Evolutionary conservation across 345 rosid genomes (phyloP), one percentile per base, ranked within the genome.

Genomic region (Jatropha curcas): DNA sequence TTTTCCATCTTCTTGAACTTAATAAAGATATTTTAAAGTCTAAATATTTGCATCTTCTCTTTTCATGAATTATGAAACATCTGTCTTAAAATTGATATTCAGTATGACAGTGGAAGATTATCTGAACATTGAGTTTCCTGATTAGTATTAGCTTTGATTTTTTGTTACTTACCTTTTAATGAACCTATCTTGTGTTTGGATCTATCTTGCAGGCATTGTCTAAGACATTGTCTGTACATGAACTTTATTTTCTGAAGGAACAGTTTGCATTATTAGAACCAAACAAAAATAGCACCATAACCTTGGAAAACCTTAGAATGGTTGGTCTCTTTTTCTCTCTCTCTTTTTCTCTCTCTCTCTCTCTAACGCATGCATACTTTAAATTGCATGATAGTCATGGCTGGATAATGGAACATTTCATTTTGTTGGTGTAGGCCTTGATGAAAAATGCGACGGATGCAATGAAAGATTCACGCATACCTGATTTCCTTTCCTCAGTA

Each of bases 221-320:
- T 33, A 93, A 90, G 88, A 93, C 98, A 56, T 77, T 93, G 78
- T 81, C 85, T 24, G 76, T 50, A 41, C 92, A 91, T 60, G 93
- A 92, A 75, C 79, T 88, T 24, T 76, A 81, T 76, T 91, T 90
- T 77, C 76, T 95, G 73, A 84, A 80, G 82, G 80, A 84, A 66
- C 99, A 95, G 74, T 95, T 95, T 84, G 87, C 91, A 20, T 43
- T 85, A 20, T 77, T 95, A 28, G 89, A 86, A 74, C 99, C 98
- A 57, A 84, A 82, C 79, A 88, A 81, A 81, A 81, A 75, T 79
- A 91, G 97, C 60, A 71, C 69, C 83, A 83, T 93, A 74, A 81
- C 82, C 61, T 84, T 88, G 74, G 98, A 95, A 77, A 93, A 79
- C 68, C 79, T 91, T 74, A 88, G 71, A 82, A 68, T n/a, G 87